Conservation (phyloP, 2,329 filamentous ascomycete species). For the Monilinia aucupariae region DNA sequence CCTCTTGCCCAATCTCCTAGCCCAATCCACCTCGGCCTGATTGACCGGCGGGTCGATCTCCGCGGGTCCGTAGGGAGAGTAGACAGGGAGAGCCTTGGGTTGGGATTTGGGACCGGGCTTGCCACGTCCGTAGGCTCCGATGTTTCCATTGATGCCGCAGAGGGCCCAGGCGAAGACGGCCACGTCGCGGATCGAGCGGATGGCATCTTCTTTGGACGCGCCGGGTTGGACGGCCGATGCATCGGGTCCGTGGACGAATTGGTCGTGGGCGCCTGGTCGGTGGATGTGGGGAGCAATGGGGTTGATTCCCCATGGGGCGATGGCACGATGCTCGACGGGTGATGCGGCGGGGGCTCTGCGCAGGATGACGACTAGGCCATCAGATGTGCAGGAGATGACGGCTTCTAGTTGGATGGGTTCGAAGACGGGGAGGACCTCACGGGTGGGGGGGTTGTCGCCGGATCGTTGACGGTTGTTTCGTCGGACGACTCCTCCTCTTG, state of each 20-base stretch:
- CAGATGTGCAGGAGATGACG: slow-evolving; percentile 86
- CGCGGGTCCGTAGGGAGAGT: slow-evolving; percentile 43
- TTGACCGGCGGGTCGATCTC: slow-evolving; percentile 37
- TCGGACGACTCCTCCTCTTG: slow-evolving; percentile 24
- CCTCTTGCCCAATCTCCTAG: not conserved
- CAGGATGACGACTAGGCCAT: slow-evolving; percentile 77
- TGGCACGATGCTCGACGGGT: slow-evolving; percentile 46
- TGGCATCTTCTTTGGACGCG: slow-evolving; percentile 53
- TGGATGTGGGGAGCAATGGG: slow-evolving; percentile 47
- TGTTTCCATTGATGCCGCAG: slow-evolving; percentile 70
- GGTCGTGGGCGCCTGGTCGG: slow-evolving; percentile 39
- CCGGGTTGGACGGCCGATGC: slow-evolving; percentile 41
- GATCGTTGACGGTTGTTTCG: slow-evolving; percentile 19
- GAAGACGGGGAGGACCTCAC: slow-evolving; percentile 18
- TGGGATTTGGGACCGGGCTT: slow-evolving; percentile 57
- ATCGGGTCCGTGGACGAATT: slow-evolving; percentile 40
- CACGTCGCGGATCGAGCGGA: slow-evolving; percentile 73
- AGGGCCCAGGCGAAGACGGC: slow-evolving; percentile 85
- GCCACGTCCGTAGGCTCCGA: slow-evolving; percentile 60
- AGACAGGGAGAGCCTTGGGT: slow-evolving; percentile 55
- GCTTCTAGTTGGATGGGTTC: slow-evolving; percentile 69
- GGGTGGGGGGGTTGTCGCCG: slow-evolving; percentile 21
- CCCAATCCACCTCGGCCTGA: slow-evolving; percentile 31
- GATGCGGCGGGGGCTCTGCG: slow-evolving; percentile 66
- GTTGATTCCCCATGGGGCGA: slow-evolving; percentile 72